A percentile compares a stretch with the other conserved stretches of the same genome.
Evolutionary conservation across 345 rosid species (phyloP).

Genomic region (Angophora floribunda): DNA sequence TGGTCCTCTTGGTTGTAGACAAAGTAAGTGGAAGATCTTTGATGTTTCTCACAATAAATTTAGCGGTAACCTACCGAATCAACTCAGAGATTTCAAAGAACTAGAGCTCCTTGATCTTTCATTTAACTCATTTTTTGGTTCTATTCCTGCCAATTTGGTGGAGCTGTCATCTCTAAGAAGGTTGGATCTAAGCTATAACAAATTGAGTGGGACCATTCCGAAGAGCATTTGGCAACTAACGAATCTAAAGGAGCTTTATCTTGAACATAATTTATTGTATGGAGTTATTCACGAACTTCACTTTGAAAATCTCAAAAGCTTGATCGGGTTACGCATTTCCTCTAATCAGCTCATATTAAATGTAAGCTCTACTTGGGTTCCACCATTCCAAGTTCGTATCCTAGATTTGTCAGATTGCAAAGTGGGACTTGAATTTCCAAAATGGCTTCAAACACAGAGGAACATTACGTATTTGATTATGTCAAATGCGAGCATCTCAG

Average conservation of each 20-base stretch:
- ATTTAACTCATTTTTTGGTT: accelerated
- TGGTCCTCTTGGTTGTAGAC: background rate
- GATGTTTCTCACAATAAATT: accelerated
- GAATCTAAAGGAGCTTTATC: accelerated
- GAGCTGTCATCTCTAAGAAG: background rate
- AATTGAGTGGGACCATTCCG: background rate
- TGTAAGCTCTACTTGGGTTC: background rate
- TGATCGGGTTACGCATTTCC: background rate
- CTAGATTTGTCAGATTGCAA: background rate
- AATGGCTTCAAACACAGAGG: background rate
- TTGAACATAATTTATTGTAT: background rate
- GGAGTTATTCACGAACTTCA: background rate
- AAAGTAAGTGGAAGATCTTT: background rate
- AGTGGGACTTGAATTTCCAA: background rate
- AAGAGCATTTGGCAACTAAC: background rate
- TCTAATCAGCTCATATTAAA: background rate
- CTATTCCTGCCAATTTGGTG: background rate
- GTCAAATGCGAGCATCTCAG: background rate
- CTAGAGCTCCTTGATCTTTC: background rate
- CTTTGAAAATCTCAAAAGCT: background rate
- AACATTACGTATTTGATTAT: background rate
- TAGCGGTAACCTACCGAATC: background rate
- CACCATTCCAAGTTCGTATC: background rate
- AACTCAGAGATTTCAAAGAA: background rate
- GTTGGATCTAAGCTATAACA: accelerated